Evolutionary conservation across 768 basidiomycete species (phyloP).

Genomic region (Rhodocollybia butyracea): DNA sequence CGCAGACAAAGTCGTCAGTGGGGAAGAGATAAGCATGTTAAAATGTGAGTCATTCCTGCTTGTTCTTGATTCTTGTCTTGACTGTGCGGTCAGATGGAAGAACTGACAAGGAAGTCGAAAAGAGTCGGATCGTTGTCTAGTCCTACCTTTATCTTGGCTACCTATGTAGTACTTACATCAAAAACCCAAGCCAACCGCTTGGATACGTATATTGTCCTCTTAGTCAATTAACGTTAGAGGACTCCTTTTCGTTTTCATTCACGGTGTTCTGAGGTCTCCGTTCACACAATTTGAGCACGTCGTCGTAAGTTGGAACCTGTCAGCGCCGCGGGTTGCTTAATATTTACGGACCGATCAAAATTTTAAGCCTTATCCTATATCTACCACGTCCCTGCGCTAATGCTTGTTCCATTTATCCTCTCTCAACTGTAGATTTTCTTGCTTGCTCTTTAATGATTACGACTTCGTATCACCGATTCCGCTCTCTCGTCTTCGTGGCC

Average conservation of each 20-base stretch:
- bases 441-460: not conserved
- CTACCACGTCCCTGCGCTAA: not conserved
- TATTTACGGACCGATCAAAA: too few species aligned
- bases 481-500: constrained; percentile 9
- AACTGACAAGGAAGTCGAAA: not conserved
- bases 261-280: too few species aligned
- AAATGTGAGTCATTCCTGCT: constrained; percentile 67
- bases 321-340: too few species aligned
- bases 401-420: not conserved
- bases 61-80: not conserved
- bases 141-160: not conserved
- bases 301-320: too few species aligned
- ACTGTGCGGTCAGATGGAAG: not conserved
- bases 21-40: constrained; percentile 89
- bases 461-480: constrained; percentile 1
- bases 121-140: not conserved
- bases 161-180: too few species aligned
- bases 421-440: not conserved
- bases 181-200: too few species aligned
- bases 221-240: too few species aligned
- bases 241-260: too few species aligned
- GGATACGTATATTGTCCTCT: too few species aligned
- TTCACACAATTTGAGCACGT: too few species aligned
- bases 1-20: constrained; percentile 97
- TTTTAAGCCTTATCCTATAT: not conserved